A percentile compares a stretch with the other conserved stretches of the same genome.
These are phyloP conservation scores for Fraxinus dipetala DNA, from an alignment of 305 asterid species.

Conservation along the genomic window DNA sequence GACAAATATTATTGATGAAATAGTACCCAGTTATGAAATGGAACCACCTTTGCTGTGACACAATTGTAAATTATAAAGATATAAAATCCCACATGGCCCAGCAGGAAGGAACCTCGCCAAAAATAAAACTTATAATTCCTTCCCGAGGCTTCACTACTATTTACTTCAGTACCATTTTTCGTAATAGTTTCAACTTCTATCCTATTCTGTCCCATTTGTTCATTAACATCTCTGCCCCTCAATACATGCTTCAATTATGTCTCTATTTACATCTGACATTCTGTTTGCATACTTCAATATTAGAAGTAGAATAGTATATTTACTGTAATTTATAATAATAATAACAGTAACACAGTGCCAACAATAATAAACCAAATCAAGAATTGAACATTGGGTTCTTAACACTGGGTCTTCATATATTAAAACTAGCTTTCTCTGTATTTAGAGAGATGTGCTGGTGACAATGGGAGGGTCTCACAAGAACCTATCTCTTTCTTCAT, in stretches of 20 bases:
- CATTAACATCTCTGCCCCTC: background rate
- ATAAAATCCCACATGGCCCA: background rate
- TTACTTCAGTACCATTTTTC: background rate
- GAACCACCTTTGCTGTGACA: background rate
- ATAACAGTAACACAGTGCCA: background rate
- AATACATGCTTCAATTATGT: background rate
- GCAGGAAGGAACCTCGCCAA: background rate
- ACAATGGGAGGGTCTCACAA: background rate
- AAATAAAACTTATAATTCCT: background rate
- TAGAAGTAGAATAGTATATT: background rate
- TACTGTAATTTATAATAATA: background rate
- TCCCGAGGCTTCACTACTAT: background rate
- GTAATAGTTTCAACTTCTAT: background rate
- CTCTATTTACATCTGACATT: background rate
- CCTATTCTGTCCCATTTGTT: background rate
- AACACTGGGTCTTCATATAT: background rate
- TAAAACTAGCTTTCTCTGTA: background rate
- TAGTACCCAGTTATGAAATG: background rate
- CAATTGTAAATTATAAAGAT: background rate
- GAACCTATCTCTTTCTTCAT: background rate
- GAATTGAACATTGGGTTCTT: background rate
- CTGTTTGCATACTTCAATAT: background rate
- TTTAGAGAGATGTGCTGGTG: background rate
- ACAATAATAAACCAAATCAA: background rate
- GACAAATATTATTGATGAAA: background rate